These are phyloP conservation scores for Pichia eremophila DNA, from an alignment of 805 yeast species.

Conservation along the genomic window DNA sequence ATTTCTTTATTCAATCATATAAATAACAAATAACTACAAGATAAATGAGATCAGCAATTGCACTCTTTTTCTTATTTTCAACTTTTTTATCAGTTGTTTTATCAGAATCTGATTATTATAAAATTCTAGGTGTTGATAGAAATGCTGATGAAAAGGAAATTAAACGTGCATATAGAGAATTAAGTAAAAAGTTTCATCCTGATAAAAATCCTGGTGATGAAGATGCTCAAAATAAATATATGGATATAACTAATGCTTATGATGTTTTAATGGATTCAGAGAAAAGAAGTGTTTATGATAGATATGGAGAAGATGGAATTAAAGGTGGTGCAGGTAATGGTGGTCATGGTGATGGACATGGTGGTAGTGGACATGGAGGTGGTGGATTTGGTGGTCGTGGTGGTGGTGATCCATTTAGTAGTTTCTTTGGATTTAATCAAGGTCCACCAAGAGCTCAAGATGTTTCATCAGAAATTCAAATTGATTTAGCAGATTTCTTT, in stretches of 20 bases:
- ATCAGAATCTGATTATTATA: slow-evolving; percentile 34
- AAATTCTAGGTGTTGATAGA: slow-evolving; percentile 58
- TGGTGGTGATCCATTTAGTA: slow-evolving; percentile 46
- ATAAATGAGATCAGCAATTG: no score
- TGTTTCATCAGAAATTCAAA: slow-evolving; percentile 44
- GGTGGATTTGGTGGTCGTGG: slow-evolving; percentile 1
- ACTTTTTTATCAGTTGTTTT: slow-evolving; percentile 12
- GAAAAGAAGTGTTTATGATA: slow-evolving; percentile 60
- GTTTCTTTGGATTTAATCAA: slow-evolving; percentile 37
- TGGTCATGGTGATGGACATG: slow-evolving; percentile 17
- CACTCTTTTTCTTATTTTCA: neutral
- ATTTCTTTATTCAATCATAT: no score
- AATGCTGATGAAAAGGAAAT: slow-evolving; percentile 73
- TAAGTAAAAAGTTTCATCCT: slow-evolving; percentile 86
- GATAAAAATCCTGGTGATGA: slow-evolving; percentile 84
- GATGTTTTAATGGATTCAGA: slow-evolving; percentile 70
- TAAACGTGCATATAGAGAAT: slow-evolving; percentile 72
- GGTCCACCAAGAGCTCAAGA: slow-evolving; percentile 53
- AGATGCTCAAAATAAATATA: slow-evolving; percentile 75
- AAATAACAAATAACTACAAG: no score
- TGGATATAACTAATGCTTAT: slow-evolving; percentile 90
- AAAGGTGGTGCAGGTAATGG: slow-evolving; percentile 50
- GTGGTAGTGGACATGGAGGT: no score
- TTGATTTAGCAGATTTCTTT: slow-evolving; percentile 59
- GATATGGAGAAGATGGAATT: slow-evolving; percentile 68